These are phyloP conservation scores for Mimosa bimucronata DNA, from an alignment of 306 rosid genomes.

Conservation along the genomic window DNA sequence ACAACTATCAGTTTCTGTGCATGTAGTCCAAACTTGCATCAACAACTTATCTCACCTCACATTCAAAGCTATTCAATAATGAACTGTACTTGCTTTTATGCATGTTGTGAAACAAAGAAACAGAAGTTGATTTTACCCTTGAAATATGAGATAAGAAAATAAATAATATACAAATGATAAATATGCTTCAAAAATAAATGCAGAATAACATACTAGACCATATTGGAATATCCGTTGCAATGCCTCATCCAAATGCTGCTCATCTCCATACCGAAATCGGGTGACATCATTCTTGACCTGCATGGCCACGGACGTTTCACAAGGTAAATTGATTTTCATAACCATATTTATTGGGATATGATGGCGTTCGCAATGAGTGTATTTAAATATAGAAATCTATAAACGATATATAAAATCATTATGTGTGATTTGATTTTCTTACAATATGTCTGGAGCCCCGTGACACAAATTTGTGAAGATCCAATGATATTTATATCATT, in stretches of 20 bases:
- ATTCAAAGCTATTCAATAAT: neutral
- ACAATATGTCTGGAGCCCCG: neutral
- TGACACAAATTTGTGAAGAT: neutral
- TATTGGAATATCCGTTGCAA: slow-evolving; percentile 91
- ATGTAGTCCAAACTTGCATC: neutral
- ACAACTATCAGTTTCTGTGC: neutral
- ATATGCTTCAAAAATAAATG: slow-evolving; percentile 17
- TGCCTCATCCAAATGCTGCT: slow-evolving; percentile 97
- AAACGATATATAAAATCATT: neutral
- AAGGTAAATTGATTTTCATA: slow-evolving; percentile 23
- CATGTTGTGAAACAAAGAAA: neutral
- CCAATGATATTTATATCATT: neutral
- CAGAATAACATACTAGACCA: slow-evolving; percentile 67
- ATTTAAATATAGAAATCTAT: slow-evolving; percentile 14
- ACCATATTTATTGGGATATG: neutral
- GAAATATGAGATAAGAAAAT: slow-evolving; percentile 28
- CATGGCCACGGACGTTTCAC: slow-evolving; percentile 24
- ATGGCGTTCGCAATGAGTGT: neutral
- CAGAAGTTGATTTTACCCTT: neutral
- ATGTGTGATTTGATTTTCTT: slow-evolving; percentile 8
- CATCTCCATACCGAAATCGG: slow-evolving; percentile 95
- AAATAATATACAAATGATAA: neutral
- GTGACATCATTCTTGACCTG: slow-evolving; percentile 91
- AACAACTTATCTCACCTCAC: neutral
- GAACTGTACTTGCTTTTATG: neutral